phyloP scores from a whole-genome alignment of 257 asterid genomes.

The Solanum etuberosum region DNA sequence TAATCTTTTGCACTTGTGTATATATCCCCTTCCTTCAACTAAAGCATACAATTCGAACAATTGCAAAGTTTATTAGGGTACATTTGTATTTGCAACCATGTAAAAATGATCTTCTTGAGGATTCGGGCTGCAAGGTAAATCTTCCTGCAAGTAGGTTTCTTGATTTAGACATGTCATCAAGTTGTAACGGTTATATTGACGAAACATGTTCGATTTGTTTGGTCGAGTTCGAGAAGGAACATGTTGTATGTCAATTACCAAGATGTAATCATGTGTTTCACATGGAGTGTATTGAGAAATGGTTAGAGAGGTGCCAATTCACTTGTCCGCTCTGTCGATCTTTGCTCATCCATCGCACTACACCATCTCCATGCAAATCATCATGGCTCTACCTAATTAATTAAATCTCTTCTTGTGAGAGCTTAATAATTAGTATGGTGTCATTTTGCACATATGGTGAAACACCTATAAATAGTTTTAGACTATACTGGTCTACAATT shows the following conservation, averaged over 20 bases:
- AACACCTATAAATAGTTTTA: neutral
- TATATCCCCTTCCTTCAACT: constrained; percentile 9
- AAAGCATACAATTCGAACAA: neutral
- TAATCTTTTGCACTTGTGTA: constrained; percentile 15
- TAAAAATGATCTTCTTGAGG: neutral
- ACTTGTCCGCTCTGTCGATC: constrained; percentile 70
- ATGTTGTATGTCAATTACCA: constrained; percentile 32
- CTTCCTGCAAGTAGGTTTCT: neutral
- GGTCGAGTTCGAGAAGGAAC: constrained; percentile 34
- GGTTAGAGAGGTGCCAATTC: constrained; percentile 41
- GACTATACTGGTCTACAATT: neutral
- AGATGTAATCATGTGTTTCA: constrained; percentile 55
- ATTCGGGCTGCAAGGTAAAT: neutral
- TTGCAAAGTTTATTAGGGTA: neutral
- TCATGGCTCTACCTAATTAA: neutral
- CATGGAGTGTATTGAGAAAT: constrained; percentile 43
- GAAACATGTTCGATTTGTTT: constrained; percentile 48
- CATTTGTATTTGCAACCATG: neutral
- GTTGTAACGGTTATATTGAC: neutral
- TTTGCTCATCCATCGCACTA: constrained; percentile 14
- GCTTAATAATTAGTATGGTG: neutral
- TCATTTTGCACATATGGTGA: neutral
- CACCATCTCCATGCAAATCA: constrained; percentile 18
- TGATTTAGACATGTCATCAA: neutral
- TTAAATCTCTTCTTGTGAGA: neutral